Evolutionary conservation across 2,329 filamentous ascomycete species (phyloP), one percentile per base, ranked within the genome.

Genomic region (Helotiales sp.): DNA sequence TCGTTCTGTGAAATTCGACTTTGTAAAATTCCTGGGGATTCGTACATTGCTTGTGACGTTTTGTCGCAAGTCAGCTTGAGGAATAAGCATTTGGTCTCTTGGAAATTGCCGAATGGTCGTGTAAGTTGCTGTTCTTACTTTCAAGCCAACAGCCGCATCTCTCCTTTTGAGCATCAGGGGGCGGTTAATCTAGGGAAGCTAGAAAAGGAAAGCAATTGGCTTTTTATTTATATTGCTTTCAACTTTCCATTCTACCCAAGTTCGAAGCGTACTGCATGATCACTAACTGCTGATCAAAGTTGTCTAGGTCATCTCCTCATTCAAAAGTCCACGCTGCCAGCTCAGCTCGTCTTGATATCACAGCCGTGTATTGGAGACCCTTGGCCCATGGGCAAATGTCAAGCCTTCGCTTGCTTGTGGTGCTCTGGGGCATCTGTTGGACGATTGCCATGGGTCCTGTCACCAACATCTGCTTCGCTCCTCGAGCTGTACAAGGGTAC

Each of bases 331-430:
- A n/a, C n/a, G n/a, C n/a, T n/a, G n/a, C n/a, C n/a, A n/a, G n/a
- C n/a, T n/a, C n/a, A 71, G 72, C 55, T 74, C 73, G 22, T 73
- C 70, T 55, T 75, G 72, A 72, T n/a, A n/a, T n/a, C n/a, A n/a
- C n/a, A n/a, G n/a, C n/a, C n/a, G n/a, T n/a, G n/a, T n/a, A n/a
- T n/a, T n/a, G n/a, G n/a, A n/a, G n/a, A n/a, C n/a, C n/a, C n/a
- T n/a, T n/a, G n/a, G n/a, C n/a, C 72, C 69, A 26, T 74, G 72
- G 70, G 65, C 67, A 60, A 71, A 71, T 24, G 68, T 73, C 3
- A 74, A 71, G 60, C 70, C 71, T 28, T 72, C 71, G n/a, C 58
- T 75, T 34, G 49, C 74, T 45, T n/a, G n/a, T n/a, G n/a, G 69
- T 73, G 22, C 59, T 75, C 28, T 75, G 71, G 71, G 73, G 71